A percentile compares a stretch with the other conserved stretches of the same genome.
Conservation (phyloP, 306 rosid genomes). For the Glycine latifolia region DNA sequence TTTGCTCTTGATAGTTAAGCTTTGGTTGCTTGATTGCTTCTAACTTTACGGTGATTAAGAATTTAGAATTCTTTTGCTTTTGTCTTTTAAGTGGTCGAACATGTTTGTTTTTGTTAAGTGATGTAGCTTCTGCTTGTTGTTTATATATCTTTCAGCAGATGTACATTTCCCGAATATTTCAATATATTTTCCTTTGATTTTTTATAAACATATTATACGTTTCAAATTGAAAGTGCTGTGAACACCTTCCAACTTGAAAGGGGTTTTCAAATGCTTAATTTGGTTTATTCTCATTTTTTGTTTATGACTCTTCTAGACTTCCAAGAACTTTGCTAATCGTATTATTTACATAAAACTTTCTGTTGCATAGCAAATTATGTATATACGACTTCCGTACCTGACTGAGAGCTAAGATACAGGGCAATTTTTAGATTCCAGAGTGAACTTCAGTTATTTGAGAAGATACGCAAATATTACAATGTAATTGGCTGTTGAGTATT, state of each 20-base stretch:
- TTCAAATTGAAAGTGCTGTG: neutral
- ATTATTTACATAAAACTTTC: neutral
- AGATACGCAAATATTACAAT: neutral
- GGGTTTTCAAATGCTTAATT: neutral
- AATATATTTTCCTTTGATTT: neutral
- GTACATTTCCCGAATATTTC: neutral
- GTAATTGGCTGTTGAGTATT: neutral
- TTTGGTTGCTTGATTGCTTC: neutral
- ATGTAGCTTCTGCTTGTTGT: neutral
- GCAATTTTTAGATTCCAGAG: neutral
- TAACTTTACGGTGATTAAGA: neutral
- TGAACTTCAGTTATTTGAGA: neutral
- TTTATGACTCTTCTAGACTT: neutral
- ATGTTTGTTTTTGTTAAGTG: neutral
- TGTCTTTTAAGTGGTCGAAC: neutral
- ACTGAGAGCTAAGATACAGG: neutral
- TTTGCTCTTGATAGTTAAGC: neutral
- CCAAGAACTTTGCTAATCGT: neutral
- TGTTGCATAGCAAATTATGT: neutral
- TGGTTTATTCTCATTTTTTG: neutral
- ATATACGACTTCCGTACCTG: neutral
- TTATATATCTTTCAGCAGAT: neutral
- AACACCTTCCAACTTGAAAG: neutral
- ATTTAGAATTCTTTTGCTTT: neutral
- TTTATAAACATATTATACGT: neutral